Conservation (phyloP, 192 early-diverging fungal genomes). For the Anaeromyces robustus region DNA sequence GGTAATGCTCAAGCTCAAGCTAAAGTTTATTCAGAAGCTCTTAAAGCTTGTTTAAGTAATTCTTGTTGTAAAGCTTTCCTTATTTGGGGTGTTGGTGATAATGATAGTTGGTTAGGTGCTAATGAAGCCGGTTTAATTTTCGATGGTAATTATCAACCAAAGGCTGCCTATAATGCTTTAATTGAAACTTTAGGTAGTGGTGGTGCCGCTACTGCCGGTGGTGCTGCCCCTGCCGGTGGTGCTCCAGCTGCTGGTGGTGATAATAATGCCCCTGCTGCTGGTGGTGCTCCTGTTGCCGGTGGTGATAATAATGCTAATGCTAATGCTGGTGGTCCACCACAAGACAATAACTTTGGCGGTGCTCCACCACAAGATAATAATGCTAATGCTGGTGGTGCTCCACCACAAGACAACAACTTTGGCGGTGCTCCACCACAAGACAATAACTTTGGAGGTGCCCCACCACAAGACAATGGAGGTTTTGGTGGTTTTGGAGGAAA, state of each 20-base stretch:
- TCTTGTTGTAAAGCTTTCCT: neutral
- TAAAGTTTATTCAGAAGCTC: neutral
- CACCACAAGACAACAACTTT: no score
- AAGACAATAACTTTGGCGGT: no score
- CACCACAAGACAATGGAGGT: no score
- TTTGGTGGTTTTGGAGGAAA: no score
- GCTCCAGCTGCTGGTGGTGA: no score
- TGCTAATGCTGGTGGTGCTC: no score
- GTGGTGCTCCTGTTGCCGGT: no score
- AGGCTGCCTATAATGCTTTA: neutral
- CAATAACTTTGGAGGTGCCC: no score
- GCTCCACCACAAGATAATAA: no score
- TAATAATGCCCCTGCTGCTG: neutral
- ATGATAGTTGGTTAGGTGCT: neutral
- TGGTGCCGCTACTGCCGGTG: neutral
- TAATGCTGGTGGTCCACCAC: no score
- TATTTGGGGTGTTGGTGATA: neutral
- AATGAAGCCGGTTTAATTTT: neutral
- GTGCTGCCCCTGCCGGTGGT: neutral
- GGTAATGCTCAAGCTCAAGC: neutral
- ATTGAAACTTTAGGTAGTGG: neutral
- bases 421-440: no score
- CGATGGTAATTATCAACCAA: neutral
- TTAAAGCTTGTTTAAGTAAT: neutral
- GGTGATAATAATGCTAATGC: no score